phyloP scores from a whole-genome alignment of 345 rosid genomes.

The Ceriops zippeliana region DNA sequence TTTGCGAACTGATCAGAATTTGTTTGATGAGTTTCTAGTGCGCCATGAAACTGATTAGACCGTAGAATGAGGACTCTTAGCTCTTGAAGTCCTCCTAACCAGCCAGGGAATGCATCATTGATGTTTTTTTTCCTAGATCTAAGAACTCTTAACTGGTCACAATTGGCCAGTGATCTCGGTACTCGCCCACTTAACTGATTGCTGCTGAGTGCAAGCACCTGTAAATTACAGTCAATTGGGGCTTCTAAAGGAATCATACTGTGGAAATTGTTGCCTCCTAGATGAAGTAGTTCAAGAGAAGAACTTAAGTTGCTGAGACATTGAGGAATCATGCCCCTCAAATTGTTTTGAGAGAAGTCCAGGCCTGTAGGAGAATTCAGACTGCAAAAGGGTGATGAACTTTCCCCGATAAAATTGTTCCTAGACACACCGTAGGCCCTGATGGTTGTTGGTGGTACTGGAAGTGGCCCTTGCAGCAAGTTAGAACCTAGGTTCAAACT shows the following conservation, averaged over 20 bases:
- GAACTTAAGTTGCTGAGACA: slow-evolving; percentile 17
- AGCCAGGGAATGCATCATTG: slow-evolving; percentile 3
- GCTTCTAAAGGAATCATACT: slow-evolving; percentile 5
- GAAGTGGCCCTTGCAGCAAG: slow-evolving; percentile 14
- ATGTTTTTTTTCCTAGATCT: slow-evolving; percentile 10
- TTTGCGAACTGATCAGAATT: neutral
- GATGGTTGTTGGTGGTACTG: neutral
- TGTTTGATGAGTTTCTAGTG: neutral
- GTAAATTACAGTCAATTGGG: neutral
- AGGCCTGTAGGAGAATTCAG: neutral
- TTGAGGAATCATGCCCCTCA: slow-evolving; percentile 23
- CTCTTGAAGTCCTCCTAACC: slow-evolving; percentile 8
- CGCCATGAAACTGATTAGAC: slow-evolving; percentile 7
- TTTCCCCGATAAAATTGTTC: slow-evolving; percentile 1
- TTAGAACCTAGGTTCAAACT: slow-evolving; percentile 5
- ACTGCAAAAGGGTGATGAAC: slow-evolving; percentile 14
- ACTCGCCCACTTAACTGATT: slow-evolving; percentile 6
- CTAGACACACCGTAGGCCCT: neutral
- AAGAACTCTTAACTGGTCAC: slow-evolving; percentile 8
- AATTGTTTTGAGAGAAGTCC: slow-evolving; percentile 28
- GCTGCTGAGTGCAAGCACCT: neutral
- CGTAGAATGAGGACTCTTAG: slow-evolving; percentile 8
- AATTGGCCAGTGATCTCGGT: slow-evolving; percentile 19
- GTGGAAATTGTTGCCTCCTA: slow-evolving; percentile 22
- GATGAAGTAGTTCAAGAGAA: neutral